Base-by-base conservation (phyloP, 2,329 filamentous ascomycete genomes). In the Fusarium illudens region DNA sequence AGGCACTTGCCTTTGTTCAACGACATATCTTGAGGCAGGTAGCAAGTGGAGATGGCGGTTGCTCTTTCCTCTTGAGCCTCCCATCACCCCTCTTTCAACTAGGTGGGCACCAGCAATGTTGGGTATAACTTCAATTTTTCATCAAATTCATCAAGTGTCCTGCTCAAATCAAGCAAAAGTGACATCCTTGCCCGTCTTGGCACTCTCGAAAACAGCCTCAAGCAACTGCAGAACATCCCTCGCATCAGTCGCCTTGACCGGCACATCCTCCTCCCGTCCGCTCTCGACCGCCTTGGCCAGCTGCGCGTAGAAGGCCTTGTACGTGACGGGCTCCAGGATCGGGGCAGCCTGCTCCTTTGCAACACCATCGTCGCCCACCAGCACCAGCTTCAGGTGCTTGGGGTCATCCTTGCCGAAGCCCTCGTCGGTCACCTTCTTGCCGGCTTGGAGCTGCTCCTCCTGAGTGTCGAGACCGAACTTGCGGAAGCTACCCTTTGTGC, bases 401-500 rank as follows among this genome's bases (percentile, higher is more conserved):
- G 86, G 83, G 10, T 83, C 81, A 72, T 94, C 92, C 36, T 85
- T 76, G 2, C 90, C 92, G 73, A 92, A 94, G 4, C 81, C 84
- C 4, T 82, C 76, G 58, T 92, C 88, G 0, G 84, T 83, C 7
- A 89, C 88, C 75, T 83, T 85, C 70, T 86, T 78, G 9, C 92
- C 92, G 2, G 80, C 83, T 76, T 87, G 87, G 55, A 94, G 84
- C 77, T 93, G 90, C 58, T 89, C 87, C 80, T 96, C 92, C 78
- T 95, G 92, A 2, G 88, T 81, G 75, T 96, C 92, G 3, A 95
- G 82, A 56, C 85, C 83, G 36, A 81, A 79, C 83, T 94, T 95
- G 81, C 87, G 90, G 79, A 90, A 95, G 74, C 87, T 91, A 1
- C 91, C 92, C 78, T 90, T 89, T 17, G 87, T 87, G 20, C 92